Conservation (phyloP, 2,329 filamentous ascomycete species). For the Paramyrothecium sp. region DNA sequence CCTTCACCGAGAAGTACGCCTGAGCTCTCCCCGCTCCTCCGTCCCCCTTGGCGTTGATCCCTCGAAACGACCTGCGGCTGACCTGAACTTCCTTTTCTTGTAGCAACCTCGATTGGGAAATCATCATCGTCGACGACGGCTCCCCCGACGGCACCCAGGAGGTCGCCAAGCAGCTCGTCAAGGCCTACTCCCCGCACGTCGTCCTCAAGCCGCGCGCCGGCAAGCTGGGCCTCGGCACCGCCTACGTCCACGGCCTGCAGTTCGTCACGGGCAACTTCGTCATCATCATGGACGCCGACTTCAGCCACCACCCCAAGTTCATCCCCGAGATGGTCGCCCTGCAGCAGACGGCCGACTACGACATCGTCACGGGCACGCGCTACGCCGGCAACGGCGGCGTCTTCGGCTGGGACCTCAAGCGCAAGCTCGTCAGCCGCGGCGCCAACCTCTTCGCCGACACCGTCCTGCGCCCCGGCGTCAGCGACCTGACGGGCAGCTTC, state of each 20-base stretch:
- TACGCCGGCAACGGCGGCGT: constrained; percentile 90
- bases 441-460: constrained; percentile 97
- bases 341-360: constrained; percentile 76
- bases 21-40: not conserved
- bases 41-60: not conserved
- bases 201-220: constrained; percentile 84
- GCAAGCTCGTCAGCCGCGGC: constrained; percentile 79
- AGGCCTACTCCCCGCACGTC: constrained; percentile 78
- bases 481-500: constrained; percentile 93
- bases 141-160: constrained; percentile 94
- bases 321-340: constrained; percentile 88
- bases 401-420: constrained; percentile 94
- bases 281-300: constrained; percentile 99
- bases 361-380: constrained; percentile 94
- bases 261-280: constrained; percentile 91
- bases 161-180: constrained; percentile 85
- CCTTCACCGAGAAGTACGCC: constrained; percentile 80
- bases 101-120: constrained; percentile 92
- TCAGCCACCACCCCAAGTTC: constrained; percentile 98
- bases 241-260: constrained; percentile 91
- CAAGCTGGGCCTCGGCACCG: constrained; percentile 95
- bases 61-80: not conserved
- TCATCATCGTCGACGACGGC: constrained; percentile 97
- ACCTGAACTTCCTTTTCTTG: not conserved
- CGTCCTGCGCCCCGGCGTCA: constrained; percentile 87